A percentile compares a stretch with the other conserved stretches of the same genome.
These are phyloP conservation scores for Podospora sp. DNA, from an alignment of 495 filamentous ascomycete species.

Conservation along the genomic window DNA sequence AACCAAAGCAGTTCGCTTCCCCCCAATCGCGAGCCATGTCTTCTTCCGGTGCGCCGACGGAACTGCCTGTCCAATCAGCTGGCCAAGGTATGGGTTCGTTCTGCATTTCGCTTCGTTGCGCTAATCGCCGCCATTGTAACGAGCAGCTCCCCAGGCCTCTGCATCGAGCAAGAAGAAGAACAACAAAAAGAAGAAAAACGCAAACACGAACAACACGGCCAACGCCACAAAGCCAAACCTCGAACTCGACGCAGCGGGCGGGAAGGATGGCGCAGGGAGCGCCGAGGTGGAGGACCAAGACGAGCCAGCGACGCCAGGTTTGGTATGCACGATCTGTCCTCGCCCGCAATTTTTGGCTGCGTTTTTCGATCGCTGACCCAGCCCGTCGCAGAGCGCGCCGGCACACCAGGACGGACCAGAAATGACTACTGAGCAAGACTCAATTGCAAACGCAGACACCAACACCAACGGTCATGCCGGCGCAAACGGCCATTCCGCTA, in stretches of 20 bases:
- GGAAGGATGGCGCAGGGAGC: slow-evolving; percentile 42
- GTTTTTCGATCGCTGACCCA: not conserved
- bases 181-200: slow-evolving; percentile 66
- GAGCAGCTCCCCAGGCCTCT: slow-evolving; percentile 19
- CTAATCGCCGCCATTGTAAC: slow-evolving; percentile 28
- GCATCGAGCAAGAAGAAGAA: slow-evolving; percentile 60
- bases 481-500: slow-evolving; percentile 33
- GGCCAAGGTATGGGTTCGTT: slow-evolving; percentile 16
- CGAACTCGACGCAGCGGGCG: slow-evolving; percentile 21
- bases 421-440: not conserved
- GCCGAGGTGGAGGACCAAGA: slow-evolving; percentile 36
- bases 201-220: slow-evolving; percentile 43
- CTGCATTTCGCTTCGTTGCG: slow-evolving; percentile 21
- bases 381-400: not conserved
- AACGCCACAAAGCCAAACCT: slow-evolving; percentile 36
- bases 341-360: not conserved
- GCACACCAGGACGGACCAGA: not conserved
- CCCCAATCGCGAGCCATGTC: slow-evolving; percentile 31
- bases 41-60: slow-evolving; percentile 28
- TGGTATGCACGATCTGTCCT: slow-evolving; percentile 31
- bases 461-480: slow-evolving; percentile 37
- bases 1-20: slow-evolving; percentile 1
- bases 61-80: slow-evolving; percentile 19
- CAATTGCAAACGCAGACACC: slow-evolving; percentile 11
- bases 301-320: slow-evolving; percentile 30